Base-by-base conservation (phyloP, 768 basidiomycete species). In the Gyrodon lividus region DNA sequence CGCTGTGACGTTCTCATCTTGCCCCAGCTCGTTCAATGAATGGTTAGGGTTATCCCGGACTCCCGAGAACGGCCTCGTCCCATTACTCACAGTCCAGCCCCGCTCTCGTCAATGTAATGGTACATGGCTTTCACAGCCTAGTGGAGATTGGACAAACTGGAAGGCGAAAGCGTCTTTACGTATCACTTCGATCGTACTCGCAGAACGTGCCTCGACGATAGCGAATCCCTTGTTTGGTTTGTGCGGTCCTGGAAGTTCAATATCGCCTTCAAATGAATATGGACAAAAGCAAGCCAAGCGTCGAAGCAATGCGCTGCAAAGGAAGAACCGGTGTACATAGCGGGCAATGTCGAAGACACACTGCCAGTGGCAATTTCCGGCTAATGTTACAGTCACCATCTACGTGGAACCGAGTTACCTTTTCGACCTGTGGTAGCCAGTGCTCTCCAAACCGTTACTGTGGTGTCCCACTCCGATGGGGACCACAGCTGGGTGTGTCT, bases 151-250 rank as follows among this genome's bases (percentile, higher is more conserved):
- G 28, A 28, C 28, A 24, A 30, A 20, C 40, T 41, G 22, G 40
- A 26, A 43, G n/a, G 8, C 28, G 17, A 43, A 17, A 5, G 9
- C 3, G 5, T 5, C 42, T 13, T 56, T 57, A 57, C 56, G 56
- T 57, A 38, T 42, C 2, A 7, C 55, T 58, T 58, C 57, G 55
- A 58, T 57, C 43, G 52, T 43, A 37, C 42, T 42, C 17, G 13
- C 22, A 31, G 46, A 58, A 58, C 57, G 57, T 58, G 56, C 22
- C 55, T 50, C 46, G 50, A 43, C 42, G 48, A 57, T 58, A 51
- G 47, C 52, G 42, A 33, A n/a, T 40, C 1, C 51, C 26, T 20
- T 48, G 34, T 56, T 24, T 17, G 46, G 39, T 6, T 39, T 16
- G 16, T 26, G 38, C 50, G 46, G 50, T 17, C 49, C 50, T 56